These are phyloP conservation scores for Mrakia gelida DNA, from an alignment of 768 basidiomycete species.

Conservation along the genomic window DNA sequence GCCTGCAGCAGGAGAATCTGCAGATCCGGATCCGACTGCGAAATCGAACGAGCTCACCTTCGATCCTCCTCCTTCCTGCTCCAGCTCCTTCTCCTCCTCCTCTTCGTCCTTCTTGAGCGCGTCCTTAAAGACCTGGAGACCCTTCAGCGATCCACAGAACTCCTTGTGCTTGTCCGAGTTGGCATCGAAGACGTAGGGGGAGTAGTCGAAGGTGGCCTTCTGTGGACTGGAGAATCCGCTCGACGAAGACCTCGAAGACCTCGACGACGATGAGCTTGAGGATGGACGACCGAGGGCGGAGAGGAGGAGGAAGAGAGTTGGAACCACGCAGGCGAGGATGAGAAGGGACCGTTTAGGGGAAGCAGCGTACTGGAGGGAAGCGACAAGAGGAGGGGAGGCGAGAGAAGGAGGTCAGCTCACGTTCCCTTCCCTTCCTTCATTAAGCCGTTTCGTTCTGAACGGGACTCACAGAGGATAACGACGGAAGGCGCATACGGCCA, in stretches of 20 bases:
- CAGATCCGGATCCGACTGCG: neutral
- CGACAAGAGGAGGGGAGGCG: neutral
- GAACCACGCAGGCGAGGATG: neutral
- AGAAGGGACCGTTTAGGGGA: neutral
- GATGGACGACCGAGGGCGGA: neutral
- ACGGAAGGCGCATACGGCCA: neutral
- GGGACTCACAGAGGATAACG: neutral
- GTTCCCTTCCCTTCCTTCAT: neutral
- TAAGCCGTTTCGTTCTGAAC: neutral
- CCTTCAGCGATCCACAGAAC: neutral
- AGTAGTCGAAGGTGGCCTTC: constrained; percentile 1
- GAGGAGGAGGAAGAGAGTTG: neutral
- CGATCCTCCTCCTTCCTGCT: neutral
- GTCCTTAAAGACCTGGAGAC: neutral
- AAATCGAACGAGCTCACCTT: neutral
- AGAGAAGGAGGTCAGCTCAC: neutral
- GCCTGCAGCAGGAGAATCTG: no score
- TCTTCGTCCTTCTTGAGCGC: neutral
- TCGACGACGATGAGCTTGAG: neutral
- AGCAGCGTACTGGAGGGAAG: neutral
- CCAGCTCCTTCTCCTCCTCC: neutral
- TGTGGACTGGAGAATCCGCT: neutral
- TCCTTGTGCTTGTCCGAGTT: neutral
- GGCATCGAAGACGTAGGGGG: constrained; percentile 3
- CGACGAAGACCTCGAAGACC: neutral